Evolutionary conservation across 1,139 yeast genomes (phyloP).

Genomic region (Petasospora fabianii): DNA sequence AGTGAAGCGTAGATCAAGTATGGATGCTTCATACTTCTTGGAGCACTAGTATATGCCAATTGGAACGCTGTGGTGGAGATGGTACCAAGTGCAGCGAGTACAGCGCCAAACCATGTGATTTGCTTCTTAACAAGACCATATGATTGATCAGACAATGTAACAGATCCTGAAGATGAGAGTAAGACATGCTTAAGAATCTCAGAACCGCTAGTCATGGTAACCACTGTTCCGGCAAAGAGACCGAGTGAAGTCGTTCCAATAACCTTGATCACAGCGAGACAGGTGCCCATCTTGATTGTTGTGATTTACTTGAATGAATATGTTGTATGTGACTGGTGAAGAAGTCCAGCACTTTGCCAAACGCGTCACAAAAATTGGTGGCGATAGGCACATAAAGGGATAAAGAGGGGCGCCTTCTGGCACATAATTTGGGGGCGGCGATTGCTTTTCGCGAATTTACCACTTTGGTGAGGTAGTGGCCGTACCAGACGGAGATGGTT

Average conservation of each 20-base stretch:
- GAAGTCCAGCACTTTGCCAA: no score
- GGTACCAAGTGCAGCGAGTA: slow-evolving; percentile 26
- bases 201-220: slow-evolving; percentile 53
- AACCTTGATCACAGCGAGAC: slow-evolving; percentile 31
- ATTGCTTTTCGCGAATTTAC: not conserved
- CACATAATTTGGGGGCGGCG: no score
- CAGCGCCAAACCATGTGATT: slow-evolving; percentile 24
- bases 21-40: slow-evolving; percentile 31
- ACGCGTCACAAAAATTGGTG: no score
- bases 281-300: slow-evolving; percentile 23
- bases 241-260: slow-evolving; percentile 88
- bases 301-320: not conserved
- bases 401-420: no score
- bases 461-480: no score
- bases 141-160: slow-evolving; percentile 4
- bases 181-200: slow-evolving; percentile 27
- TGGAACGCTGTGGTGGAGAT: slow-evolving; percentile 30
- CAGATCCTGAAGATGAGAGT: slow-evolving; percentile 4
- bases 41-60: slow-evolving; percentile 31
- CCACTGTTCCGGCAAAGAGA: slow-evolving; percentile 90
- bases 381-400: not conserved
- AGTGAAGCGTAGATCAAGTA: slow-evolving; percentile 33
- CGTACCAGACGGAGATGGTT: no score
- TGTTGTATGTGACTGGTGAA: not conserved
- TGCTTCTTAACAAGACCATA: slow-evolving; percentile 17